Percentiles rank a stretch among this genome's conserved stretches.
These are phyloP conservation scores for Solanum tarapatanum DNA, from an alignment of 257 asterid species.

Conservation along the genomic window DNA sequence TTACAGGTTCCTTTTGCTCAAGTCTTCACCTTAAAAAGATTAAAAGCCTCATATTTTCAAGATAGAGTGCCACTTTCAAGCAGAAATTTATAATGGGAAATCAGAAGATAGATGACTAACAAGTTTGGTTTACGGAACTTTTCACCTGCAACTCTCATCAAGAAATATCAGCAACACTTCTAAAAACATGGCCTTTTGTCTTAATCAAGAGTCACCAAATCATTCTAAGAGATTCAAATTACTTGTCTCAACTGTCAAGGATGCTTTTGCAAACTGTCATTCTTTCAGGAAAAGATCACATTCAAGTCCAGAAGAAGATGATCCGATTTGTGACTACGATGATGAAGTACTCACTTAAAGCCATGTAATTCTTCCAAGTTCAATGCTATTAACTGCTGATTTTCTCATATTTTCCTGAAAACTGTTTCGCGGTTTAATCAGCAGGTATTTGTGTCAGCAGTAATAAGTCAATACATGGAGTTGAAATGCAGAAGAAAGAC, in stretches of 20 bases:
- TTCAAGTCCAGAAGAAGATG: slow-evolving; percentile 25
- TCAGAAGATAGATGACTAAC: background rate
- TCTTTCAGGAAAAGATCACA: slow-evolving; percentile 19
- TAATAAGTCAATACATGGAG: slow-evolving; percentile 59
- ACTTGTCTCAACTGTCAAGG: slow-evolving; percentile 39
- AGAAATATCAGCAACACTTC: background rate
- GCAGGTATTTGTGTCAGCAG: slow-evolving; percentile 66
- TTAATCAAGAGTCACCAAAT: slow-evolving; percentile 29
- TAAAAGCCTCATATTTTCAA: background rate
- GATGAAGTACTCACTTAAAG: slow-evolving; percentile 27
- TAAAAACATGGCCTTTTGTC: slow-evolving; percentile 26
- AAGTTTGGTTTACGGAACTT: background rate
- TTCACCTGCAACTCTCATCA: background rate
- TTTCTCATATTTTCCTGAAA: background rate
- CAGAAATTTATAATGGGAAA: background rate
- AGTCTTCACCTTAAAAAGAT: background rate
- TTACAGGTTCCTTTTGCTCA: background rate
- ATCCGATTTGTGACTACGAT: slow-evolving; percentile 20
- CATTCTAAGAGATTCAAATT: slow-evolving; percentile 42
- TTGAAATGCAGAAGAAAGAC: slow-evolving; percentile 39
- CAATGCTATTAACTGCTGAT: background rate
- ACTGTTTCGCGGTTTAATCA: background rate
- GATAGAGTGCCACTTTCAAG: background rate
- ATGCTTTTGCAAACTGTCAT: slow-evolving; percentile 34
- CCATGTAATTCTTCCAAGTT: background rate